A percentile compares a stretch with the other conserved stretches of the same genome.
Conservation (phyloP, 2,329 filamentous ascomycete species). For the Fusarium sublunatum region DNA sequence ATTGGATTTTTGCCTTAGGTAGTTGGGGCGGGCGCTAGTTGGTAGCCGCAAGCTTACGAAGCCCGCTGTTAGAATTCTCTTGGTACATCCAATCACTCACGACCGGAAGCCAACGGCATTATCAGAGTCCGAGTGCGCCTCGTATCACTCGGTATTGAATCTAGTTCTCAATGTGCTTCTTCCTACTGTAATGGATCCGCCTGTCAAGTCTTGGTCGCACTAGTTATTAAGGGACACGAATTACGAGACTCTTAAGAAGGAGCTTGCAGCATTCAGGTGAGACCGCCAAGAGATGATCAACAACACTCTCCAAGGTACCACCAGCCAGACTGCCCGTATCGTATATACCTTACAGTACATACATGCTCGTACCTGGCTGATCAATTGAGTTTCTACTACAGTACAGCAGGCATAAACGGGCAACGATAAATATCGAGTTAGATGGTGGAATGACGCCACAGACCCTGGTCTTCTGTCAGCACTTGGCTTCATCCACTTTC, state of each 20-base stretch:
- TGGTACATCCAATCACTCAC: too few species aligned
- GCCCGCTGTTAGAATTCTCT: constrained; percentile 17
- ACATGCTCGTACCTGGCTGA: constrained; percentile 24
- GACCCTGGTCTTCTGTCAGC: constrained; percentile 23
- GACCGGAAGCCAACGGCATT: background rate
- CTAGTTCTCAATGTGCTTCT: background rate
- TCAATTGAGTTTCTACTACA: constrained; percentile 24
- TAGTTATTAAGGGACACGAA: background rate
- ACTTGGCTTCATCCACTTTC: constrained; percentile 34
- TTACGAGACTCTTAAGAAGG: constrained; percentile 21
- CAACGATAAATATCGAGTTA: constrained; percentile 1
- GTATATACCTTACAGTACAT: too few species aligned
- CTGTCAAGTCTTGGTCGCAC: background rate
- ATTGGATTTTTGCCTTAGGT: background rate
- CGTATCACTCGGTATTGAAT: background rate
- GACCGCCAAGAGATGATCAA: constrained; percentile 37
- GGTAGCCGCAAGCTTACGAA: constrained; percentile 18
- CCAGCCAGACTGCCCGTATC: background rate
- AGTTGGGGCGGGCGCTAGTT: constrained; percentile 12
- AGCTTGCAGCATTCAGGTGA: constrained; percentile 6
- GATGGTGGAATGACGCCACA: constrained; percentile 14
- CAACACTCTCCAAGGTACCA: constrained; percentile 24
- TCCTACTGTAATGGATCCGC: background rate
- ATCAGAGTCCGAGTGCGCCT: background rate
- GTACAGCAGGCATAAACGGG: constrained; percentile 8